phyloP scores from a whole-genome alignment of 768 basidiomycete species.

The Mycena indigotica region DNA sequence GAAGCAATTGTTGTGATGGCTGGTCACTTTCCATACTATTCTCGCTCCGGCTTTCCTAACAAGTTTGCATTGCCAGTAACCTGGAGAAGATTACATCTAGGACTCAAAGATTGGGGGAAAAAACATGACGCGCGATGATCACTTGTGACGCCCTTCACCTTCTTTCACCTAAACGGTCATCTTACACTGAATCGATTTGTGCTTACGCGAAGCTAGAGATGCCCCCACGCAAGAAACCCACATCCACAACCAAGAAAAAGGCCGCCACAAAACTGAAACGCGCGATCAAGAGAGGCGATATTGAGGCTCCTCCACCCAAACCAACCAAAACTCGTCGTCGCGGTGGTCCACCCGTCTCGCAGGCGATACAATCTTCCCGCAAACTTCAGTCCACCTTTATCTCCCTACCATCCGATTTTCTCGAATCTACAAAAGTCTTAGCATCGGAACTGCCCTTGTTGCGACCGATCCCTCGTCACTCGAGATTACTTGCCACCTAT shows the following conservation, averaged over 20 bases:
- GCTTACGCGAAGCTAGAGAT: too few species aligned
- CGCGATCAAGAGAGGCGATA: slow-evolving; percentile 82
- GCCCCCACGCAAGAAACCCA: slow-evolving; percentile 54
- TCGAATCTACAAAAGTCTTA: slow-evolving; percentile 59
- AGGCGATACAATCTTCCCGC: slow-evolving; percentile 44
- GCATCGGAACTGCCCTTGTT: slow-evolving; percentile 54
- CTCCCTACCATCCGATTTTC: slow-evolving; percentile 57
- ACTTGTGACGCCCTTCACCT: too few species aligned
- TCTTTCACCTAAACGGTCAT: too few species aligned
- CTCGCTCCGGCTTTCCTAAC: too few species aligned
- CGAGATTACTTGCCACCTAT: slow-evolving; percentile 19
- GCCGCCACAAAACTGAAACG: slow-evolving; percentile 76
- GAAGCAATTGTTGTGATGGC: too few species aligned
- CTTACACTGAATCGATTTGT: too few species aligned
- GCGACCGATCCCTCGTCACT: slow-evolving; percentile 55
- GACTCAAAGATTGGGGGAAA: too few species aligned
- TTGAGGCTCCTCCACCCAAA: slow-evolving; percentile 36
- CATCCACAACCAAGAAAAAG: slow-evolving; percentile 69
- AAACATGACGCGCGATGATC: too few species aligned
- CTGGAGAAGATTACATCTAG: too few species aligned
- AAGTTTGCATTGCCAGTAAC: too few species aligned
- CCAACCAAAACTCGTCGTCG: slow-evolving; percentile 32
- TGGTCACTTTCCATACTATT: too few species aligned
- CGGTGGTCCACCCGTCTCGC: slow-evolving; percentile 29
- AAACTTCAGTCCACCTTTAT: slow-evolving; percentile 73